Percentiles rank a stretch among this genome's conserved stretches.
Conservation (phyloP, 148 eudicot genomes). For the Heliamphora exappendiculata region DNA sequence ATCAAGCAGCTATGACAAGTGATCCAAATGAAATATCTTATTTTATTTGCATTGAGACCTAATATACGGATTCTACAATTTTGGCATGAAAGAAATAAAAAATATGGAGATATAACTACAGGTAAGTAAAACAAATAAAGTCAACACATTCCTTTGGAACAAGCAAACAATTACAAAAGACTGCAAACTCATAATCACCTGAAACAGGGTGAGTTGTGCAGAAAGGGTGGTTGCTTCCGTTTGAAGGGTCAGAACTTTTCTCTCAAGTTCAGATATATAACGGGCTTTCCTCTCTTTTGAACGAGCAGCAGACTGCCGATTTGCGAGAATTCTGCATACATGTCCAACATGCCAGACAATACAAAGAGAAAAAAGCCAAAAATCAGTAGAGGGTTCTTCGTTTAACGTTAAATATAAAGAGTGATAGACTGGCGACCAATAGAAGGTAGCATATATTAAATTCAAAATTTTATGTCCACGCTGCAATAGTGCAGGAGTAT, state of each 20-base stretch:
- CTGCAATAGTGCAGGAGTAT: not conserved
- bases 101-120: not conserved
- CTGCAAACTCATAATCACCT: slow-evolving; percentile 35
- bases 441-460: not conserved
- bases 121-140: not conserved
- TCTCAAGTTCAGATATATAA: slow-evolving; percentile 78
- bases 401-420: not conserved
- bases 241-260: slow-evolving; percentile 74
- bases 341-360: slow-evolving; percentile 1
- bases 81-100: not conserved
- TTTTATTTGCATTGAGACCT: slow-evolving; percentile 1
- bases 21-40: not conserved
- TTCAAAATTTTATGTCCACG: not conserved
- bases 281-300: slow-evolving; percentile 91
- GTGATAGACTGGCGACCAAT: not conserved
- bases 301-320: slow-evolving; percentile 95
- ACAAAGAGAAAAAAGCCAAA: not conserved
- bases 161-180: not conserved
- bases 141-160: not conserved
- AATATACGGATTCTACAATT: not conserved
- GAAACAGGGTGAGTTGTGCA: slow-evolving; percentile 69
- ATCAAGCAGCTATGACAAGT: not conserved
- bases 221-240: slow-evolving; percentile 94
- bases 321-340: slow-evolving; percentile 72
- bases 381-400: not conserved